Base-by-base conservation (phyloP, 2,329 filamentous ascomycete species). In the Cordyceps militaris region DNA sequence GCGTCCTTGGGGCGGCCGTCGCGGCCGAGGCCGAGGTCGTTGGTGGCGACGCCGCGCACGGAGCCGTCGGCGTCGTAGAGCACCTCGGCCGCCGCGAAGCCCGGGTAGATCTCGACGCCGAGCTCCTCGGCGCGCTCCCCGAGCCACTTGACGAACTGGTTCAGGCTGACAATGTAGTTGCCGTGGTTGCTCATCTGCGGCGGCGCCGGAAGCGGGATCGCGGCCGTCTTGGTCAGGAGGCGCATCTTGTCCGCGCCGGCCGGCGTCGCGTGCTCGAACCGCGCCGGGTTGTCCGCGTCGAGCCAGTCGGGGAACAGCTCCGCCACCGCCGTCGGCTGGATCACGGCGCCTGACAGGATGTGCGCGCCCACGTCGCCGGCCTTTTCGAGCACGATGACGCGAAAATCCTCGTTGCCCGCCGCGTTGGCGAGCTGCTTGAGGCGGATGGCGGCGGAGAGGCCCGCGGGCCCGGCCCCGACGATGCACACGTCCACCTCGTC, bases 121-220 rank as follows among this genome's bases (percentile, higher is more conserved):
- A 95, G 69, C 74, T 97, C 94, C 74, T 99, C 94, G n/a, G 94
- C 94, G 49, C 93, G 84, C 71, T 97, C 94, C 50, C 90, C 92
- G 2, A 99, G 79, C 94, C 94, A 99, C 74, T 93, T 95, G 58
- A 89, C 88, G 68, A 99, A 87, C 72, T 97, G 90, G 72, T 95
- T 97, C 67, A 99, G 76, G 68, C 90, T 96, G 67, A 99, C 85
- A 64, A 99, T 99, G 73, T 95, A 97, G 75, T 99, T 99, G 64
- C 94, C 94, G 67, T 96, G 84, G 71, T 99, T 99, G 77, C 92
- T 85, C 94, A 99, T 99, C 76, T 97, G 94, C 32, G 94, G 94
- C 46, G 94, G 94, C 13, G 87, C 85, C 1, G 93, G 94, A 55
- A 97, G 78, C 6, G 91, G 90, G 58, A 96, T 84, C 0, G 91